A percentile compares a stretch with the other conserved stretches of the same genome.
These are phyloP conservation scores for Candida ipomoeae DNA, from an alignment of 805 yeast genomes.

Conservation along the genomic window DNA sequence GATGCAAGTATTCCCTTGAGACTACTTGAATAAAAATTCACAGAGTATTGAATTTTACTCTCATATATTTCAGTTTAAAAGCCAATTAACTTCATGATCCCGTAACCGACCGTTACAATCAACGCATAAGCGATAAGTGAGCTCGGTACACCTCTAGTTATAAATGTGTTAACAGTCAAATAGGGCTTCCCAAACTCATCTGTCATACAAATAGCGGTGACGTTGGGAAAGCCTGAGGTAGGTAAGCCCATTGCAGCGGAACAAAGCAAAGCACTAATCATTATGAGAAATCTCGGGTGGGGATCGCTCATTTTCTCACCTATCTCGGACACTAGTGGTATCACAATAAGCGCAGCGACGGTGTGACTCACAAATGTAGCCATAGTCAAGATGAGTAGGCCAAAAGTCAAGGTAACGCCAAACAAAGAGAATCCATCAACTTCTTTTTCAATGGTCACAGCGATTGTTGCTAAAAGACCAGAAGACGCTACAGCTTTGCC, in stretches of 20 bases:
- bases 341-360: conserved; percentile 89
- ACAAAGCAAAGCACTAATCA: conserved; percentile 63
- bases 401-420: conserved; percentile 48
- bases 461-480: conserved; percentile 45
- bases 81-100: conserved; percentile 50
- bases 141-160: conserved; percentile 86
- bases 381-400: conserved; percentile 71
- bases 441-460: conserved; percentile 39
- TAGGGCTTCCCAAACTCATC: conserved; percentile 92
- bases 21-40: neutral
- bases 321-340: conserved; percentile 86
- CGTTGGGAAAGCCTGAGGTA: conserved; percentile 96
- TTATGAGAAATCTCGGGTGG: conserved; percentile 78
- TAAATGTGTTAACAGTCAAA: conserved; percentile 79
- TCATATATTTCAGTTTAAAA: conserved; percentile 17
- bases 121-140: conserved; percentile 70
- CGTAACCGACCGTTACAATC: conserved; percentile 76
- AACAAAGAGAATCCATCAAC: conserved; percentile 42
- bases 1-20: neutral
- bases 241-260: conserved; percentile 98
- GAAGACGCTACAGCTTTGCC: conserved; percentile 50
- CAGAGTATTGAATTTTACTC: neutral
- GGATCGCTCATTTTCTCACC: conserved; percentile 74
- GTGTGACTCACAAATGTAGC: conserved; percentile 97
- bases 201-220: conserved; percentile 91